Percentiles rank a stretch among this genome's conserved stretches.
Evolutionary conservation across 1,284 basidiomycete species (phyloP).

Genomic region (Irpex sp.): DNA sequence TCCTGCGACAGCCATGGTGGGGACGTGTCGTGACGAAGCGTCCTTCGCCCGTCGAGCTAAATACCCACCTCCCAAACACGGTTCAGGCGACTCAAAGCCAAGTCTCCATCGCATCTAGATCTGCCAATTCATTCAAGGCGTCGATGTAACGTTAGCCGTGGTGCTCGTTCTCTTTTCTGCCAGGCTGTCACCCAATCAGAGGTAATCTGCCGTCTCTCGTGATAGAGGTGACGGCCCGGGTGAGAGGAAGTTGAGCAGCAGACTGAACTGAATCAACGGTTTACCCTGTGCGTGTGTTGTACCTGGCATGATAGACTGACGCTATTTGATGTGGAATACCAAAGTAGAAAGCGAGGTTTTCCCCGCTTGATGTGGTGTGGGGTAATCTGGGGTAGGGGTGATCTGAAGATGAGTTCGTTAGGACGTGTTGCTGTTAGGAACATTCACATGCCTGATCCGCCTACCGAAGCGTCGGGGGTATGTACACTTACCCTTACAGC

Average conservation of each 20-base stretch:
- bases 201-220: neutral
- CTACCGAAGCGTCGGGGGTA: neutral
- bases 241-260: neutral
- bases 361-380: neutral
- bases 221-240: constrained; percentile 1
- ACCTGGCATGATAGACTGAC: neutral
- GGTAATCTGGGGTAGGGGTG: neutral
- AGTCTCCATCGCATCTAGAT: neutral
- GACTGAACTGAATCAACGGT: neutral
- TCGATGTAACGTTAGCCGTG: neutral
- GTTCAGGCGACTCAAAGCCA: neutral
- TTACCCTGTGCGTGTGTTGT: neutral
- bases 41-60: neutral
- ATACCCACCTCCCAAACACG: neutral
- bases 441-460: neutral
- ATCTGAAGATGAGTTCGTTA: neutral
- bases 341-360: neutral
- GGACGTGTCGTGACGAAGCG: constrained; percentile 2
- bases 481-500: neutral
- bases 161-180: neutral
- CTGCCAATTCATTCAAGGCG: neutral
- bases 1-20: constrained; percentile 24
- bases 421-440: neutral
- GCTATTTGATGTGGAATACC: neutral
- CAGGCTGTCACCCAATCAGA: neutral